Conservation (phyloP, 2,329 filamentous ascomycete species). For the Ploettnerulaceae sp. region DNA sequence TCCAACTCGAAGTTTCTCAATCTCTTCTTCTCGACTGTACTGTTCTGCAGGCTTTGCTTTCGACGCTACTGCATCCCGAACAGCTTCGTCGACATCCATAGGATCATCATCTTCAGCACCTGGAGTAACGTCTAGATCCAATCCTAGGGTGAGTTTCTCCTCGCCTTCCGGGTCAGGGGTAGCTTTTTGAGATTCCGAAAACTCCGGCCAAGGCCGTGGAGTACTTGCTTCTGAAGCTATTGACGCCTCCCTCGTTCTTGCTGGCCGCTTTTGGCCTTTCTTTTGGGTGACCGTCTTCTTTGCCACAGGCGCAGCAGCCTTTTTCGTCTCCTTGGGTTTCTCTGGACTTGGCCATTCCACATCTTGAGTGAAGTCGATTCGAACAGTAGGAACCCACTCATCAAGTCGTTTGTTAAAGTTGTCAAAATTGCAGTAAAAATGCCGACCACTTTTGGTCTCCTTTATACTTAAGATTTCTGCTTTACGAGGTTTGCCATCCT, state of each 20-base stretch:
- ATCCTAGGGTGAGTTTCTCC: conserved; percentile 24
- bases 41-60: conserved; percentile 35
- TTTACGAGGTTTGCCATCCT: conserved; percentile 81
- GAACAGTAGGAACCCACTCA: conserved; percentile 81
- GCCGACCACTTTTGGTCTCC: conserved; percentile 76
- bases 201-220: conserved; percentile 32
- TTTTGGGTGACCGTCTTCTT: conserved; percentile 36
- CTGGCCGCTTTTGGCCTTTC: conserved; percentile 39
- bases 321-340: conserved; percentile 73
- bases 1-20: conserved; percentile 88
- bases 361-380: conserved; percentile 83
- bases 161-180: conserved; percentile 29
- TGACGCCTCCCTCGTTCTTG: conserved; percentile 32
- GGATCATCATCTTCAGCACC: conserved; percentile 35
- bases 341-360: conserved; percentile 93
- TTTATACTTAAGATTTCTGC: conserved; percentile 96
- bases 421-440: conserved; percentile 34
- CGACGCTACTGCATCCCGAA: conserved; percentile 27
- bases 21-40: conserved; percentile 83
- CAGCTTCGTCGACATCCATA: conserved; percentile 52
- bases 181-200: conserved; percentile 28
- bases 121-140: conserved; percentile 32
- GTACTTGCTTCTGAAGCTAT: conserved; percentile 32
- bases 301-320: conserved; percentile 47
- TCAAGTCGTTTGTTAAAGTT: conserved; percentile 34